Conservation (phyloP, 257 asterid genomes). For the Nicotiana sylvestris region DNA sequence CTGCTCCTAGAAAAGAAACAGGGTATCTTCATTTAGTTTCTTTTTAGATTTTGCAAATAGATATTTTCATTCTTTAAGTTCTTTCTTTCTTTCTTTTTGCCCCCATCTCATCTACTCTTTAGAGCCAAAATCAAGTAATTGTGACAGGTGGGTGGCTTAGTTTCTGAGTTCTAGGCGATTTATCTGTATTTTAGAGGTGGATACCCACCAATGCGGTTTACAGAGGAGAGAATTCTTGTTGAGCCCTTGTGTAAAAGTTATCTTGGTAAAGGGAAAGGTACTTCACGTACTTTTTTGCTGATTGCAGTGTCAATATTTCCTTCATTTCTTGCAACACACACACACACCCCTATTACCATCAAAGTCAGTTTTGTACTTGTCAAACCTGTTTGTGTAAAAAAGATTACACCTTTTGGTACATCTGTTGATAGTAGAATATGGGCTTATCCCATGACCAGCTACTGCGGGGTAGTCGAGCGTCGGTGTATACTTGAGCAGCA, state of each 20-base stretch:
- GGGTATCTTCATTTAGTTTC: conserved; percentile 3
- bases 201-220: conserved; percentile 10
- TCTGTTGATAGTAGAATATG: too few species aligned
- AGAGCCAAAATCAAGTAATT: background rate
- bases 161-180: background rate
- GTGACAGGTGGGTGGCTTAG: conserved; percentile 11
- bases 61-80: conserved; percentile 7
- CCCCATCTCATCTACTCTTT: background rate
- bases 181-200: conserved; percentile 13
- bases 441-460: too few species aligned
- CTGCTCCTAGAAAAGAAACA: background rate
- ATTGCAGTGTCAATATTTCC: background rate
- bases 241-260: background rate
- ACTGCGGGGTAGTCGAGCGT: too few species aligned
- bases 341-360: too few species aligned
- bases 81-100: background rate
- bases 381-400: too few species aligned
- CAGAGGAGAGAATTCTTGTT: conserved; percentile 3
- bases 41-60: conserved; percentile 8
- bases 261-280: background rate
- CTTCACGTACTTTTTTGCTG: background rate
- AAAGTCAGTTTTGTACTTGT: too few species aligned
- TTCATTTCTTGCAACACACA: too few species aligned
- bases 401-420: too few species aligned
- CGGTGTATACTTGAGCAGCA: too few species aligned